phyloP scores from a whole-genome alignment of 1,284 basidiomycete species.

The Rhizoctonia solani region DNA sequence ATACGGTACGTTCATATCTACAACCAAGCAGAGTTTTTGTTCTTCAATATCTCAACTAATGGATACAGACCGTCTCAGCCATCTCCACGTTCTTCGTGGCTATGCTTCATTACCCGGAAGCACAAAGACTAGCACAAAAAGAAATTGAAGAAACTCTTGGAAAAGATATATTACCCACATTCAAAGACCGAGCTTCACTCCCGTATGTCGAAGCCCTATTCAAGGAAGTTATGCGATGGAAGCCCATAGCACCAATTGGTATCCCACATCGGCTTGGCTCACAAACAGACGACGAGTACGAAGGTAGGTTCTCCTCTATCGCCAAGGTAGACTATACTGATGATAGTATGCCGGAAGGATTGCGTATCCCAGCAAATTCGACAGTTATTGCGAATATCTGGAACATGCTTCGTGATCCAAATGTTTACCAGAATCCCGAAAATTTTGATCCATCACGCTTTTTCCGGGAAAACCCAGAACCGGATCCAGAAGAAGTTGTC shows the following conservation, averaged over 20 bases:
- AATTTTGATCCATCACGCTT: neutral
- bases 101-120: slow-evolving; percentile 35
- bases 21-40: too few species aligned
- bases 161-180: slow-evolving; percentile 25
- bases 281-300: neutral
- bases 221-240: slow-evolving; percentile 35
- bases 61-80: slow-evolving; percentile 14
- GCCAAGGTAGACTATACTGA: neutral
- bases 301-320: neutral
- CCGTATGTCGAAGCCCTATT: slow-evolving; percentile 35
- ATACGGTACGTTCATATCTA: neutral
- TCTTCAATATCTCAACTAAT: neutral
- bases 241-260: slow-evolving; percentile 33
- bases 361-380: neutral
- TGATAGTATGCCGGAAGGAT: neutral
- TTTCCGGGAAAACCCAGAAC: neutral
- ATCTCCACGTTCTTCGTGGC: slow-evolving; percentile 33
- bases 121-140: slow-evolving; percentile 4
- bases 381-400: neutral
- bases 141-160: slow-evolving; percentile 31
- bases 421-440: neutral
- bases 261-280: slow-evolving; percentile 29
- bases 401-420: neutral
- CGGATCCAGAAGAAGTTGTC: neutral
- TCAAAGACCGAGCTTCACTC: slow-evolving; percentile 8